Conservation (phyloP, 345 rosid species). For the Ceriops zippeliana region DNA sequence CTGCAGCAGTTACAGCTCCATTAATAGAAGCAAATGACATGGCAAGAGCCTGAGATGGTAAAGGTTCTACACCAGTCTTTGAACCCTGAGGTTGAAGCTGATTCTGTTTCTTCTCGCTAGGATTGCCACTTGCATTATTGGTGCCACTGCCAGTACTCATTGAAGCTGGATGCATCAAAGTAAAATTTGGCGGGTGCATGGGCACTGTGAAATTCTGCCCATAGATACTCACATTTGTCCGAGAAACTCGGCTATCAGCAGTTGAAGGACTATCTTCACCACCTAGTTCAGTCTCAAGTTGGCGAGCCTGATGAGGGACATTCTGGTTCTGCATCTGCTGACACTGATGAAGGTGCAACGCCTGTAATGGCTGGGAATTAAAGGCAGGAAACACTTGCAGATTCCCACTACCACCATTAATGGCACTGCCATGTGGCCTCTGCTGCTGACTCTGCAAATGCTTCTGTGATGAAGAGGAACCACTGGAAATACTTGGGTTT, state of each 20-base stretch:
- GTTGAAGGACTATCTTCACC: conserved; percentile 83
- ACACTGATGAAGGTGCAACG: conserved; percentile 52
- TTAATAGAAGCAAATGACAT: conserved; percentile 78
- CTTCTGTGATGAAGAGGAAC: conserved; percentile 75
- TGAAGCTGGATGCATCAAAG: conserved; percentile 57
- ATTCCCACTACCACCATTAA: conserved; percentile 42
- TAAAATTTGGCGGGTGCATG: conserved; percentile 57
- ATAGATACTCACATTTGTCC: conserved; percentile 47
- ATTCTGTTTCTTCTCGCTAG: conserved; percentile 65
- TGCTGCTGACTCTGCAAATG: conserved; percentile 77
- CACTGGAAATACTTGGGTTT: conserved; percentile 60
- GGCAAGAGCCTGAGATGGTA: conserved; percentile 70
- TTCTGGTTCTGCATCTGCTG: conserved; percentile 61
- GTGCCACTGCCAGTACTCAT: conserved; percentile 35
- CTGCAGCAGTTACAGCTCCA: conserved; percentile 47
- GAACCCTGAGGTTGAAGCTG: conserved; percentile 43
- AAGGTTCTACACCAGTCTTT: conserved; percentile 58
- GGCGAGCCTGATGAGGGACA: conserved; percentile 54
- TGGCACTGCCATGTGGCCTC: conserved; percentile 43
- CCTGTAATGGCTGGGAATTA: conserved; percentile 54
- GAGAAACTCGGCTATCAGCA: conserved; percentile 70
- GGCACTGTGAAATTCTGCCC: conserved; percentile 67
- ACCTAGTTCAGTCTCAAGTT: conserved; percentile 51
- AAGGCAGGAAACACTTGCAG: conserved; percentile 65
- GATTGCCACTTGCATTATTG: conserved; percentile 35